Evolutionary conservation across 805 yeast species (phyloP).

Genomic region (Myxozyma udenii): DNA sequence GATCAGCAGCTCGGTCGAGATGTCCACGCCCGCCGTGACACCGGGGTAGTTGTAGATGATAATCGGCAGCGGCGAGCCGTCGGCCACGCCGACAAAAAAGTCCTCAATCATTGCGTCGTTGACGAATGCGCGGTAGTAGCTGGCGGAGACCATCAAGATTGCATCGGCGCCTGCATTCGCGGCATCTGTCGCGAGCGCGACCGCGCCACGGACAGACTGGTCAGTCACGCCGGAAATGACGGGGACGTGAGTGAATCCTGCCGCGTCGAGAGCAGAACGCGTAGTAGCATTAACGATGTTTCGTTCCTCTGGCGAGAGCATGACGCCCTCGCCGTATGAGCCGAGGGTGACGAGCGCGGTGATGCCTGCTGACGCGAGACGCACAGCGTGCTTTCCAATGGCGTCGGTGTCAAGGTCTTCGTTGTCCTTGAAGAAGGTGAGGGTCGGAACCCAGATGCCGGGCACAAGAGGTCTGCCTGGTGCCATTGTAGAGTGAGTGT

Average conservation of each 20-base stretch:
- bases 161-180: conserved; percentile 37
- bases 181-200: conserved; percentile 36
- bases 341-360: conserved; percentile 51
- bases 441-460: conserved; percentile 23
- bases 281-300: conserved; percentile 34
- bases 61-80: conserved; percentile 45
- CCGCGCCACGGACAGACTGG: conserved; percentile 46
- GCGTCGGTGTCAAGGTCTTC: conserved; percentile 45
- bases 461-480: conserved; percentile 4
- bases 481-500: neutral
- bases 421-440: conserved; percentile 22
- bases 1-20: conserved; percentile 43
- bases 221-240: conserved; percentile 52
- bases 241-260: conserved; percentile 42
- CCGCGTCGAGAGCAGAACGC: conserved; percentile 38
- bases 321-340: conserved; percentile 56
- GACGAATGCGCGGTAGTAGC: conserved; percentile 48
- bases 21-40: conserved; percentile 44
- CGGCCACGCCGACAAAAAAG: conserved; percentile 47
- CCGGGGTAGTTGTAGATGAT: conserved; percentile 51
- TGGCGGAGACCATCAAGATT: conserved; percentile 43
- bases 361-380: conserved; percentile 46
- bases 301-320: conserved; percentile 49
- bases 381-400: conserved; percentile 47
- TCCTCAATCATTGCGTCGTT: conserved; percentile 47